These are phyloP conservation scores for Geosmithia morbida DNA, from an alignment of 2,329 filamentous ascomycete species.

Conservation along the genomic window DNA sequence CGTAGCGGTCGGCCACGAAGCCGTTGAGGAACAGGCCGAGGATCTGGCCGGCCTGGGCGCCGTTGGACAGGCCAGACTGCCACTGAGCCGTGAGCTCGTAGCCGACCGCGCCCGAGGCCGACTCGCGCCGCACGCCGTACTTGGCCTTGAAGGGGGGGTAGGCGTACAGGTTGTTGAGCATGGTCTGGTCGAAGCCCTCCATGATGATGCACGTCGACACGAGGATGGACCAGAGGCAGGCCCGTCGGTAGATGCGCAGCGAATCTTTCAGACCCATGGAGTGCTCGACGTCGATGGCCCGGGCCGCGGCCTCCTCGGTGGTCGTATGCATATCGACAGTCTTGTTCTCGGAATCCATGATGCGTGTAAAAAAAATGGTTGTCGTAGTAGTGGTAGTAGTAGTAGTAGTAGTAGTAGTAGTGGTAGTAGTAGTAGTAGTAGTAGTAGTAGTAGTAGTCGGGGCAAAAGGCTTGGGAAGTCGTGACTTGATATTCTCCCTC, in stretches of 20 bases:
- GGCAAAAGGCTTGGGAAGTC: no score
- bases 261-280: conserved; percentile 17
- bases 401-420: no score
- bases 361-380: not conserved
- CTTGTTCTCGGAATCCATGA: not conserved
- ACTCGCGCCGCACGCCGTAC: conserved; percentile 19
- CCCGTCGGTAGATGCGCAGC: conserved; percentile 21
- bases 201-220: conserved; percentile 22
- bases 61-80: conserved; percentile 36
- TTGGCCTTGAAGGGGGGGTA: conserved; percentile 21
- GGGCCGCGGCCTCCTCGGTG: conserved; percentile 5
- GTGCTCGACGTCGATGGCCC: conserved; percentile 18
- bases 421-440: no score
- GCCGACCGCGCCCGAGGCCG: conserved; percentile 17
- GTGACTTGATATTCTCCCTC: no score
- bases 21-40: conserved; percentile 35
- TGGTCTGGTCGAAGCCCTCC: conserved; percentile 24
- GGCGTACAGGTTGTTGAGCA: conserved; percentile 25
- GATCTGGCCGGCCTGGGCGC: conserved; percentile 30
- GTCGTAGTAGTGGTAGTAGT: no score
- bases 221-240: conserved; percentile 20
- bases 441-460: no score
- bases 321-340: not conserved
- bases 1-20: conserved; percentile 28
- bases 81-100: conserved; percentile 34